Base-by-base conservation (phyloP, 2,329 filamentous ascomycete genomes). In the Alternaria arborescens region DNA sequence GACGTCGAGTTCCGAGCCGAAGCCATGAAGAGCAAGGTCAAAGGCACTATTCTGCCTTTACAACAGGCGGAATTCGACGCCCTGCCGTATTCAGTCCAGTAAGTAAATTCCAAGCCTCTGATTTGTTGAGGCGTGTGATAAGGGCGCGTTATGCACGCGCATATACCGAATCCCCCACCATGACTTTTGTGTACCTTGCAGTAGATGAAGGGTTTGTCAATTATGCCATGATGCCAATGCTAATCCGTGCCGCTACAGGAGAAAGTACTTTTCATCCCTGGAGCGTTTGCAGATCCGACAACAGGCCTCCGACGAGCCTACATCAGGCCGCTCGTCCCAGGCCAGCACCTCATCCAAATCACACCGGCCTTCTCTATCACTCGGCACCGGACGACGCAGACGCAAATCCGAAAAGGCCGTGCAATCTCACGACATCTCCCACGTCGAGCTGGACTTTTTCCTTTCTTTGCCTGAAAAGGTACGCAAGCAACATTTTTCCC, bases 261-360 rank as follows among this genome's bases (percentile, higher is more conserved):
- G 79, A 72, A 84, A 92, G 87, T 92, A 91, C 80, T 92, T 92
- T 80, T 91, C 89, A 32, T 89, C 87, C 8, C 83, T 90, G 64
- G 90, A 93, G 78, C 86, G 89, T 59, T 83, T 91, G 60, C 87
- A 87, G 69, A 87, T 92, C 74, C 86, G 85, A 52, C 87, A 88
- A 69, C 79, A 79, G 51, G 67, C 69, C 68, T 72, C 67, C 56
- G 64, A 72, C 60, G 61, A 71, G 58, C 65, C 63, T 62, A 67
- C 57, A 36, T 72, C 69, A 52, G 59, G 59, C 52, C 70, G 62
- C 60, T 70, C 71, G 41, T 74, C 72, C 52, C 70, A 64, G 53
- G 65, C 71, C 46, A 60, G 60, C 43, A 71, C 68, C 14, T 63
- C 70, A 7, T 64, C 64, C 43, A 64, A 55, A 46, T 62, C 64